Base-by-base conservation (phyloP, 2,329 filamentous ascomycete genomes). In the Ophiostoma ips region DNA sequence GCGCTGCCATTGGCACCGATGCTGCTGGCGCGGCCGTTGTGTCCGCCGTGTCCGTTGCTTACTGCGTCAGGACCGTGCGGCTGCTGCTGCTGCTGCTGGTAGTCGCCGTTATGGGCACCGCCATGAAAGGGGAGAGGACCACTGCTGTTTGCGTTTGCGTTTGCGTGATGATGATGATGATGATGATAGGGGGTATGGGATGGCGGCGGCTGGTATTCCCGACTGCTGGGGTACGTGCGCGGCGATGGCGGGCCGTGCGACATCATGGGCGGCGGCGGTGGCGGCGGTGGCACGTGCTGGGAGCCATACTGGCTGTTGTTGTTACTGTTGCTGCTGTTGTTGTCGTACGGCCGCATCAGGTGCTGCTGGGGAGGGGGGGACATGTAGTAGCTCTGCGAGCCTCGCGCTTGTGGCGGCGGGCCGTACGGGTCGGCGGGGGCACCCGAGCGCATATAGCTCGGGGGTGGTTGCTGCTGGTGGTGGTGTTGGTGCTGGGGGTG, bases 321-420 rank as follows among this genome's bases (percentile, higher is more conserved):
- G 31, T 30, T 49, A 21, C 5, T 9, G 37, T 13, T 49, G 33
- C 28, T 45, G 35, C 48, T 50, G 41, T 46, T 35, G 37, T 28
- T 38, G 15, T 50, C 33, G 28, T 52, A 53, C 7, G 50, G 47
- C 4, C 50, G 53, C 41, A 53, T 50, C 48, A 49, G 49, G 33
- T 33, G 46, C 30, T 37, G 49, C 8, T n/a, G n/a, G n/a, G 21
- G 45, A 2, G 28, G 52, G 9, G 52, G 50, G 10, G 54, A 55
- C 46, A 49, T 49, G 47, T 55, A 54, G 33, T 55, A 54, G 15
- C 40, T n/a, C 18, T 51, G 52, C 21, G 53, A 43, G 3, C n/a
- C 34, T 5, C 37, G 48, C 33, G 40, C 34, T 5, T 36, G 50
- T 2, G 46, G 49, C 1, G 50, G 52, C 24, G 24, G 49, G 7